Base-by-base conservation (phyloP, 768 basidiomycete genomes). In the Boletus rufocinnamomeus region DNA sequence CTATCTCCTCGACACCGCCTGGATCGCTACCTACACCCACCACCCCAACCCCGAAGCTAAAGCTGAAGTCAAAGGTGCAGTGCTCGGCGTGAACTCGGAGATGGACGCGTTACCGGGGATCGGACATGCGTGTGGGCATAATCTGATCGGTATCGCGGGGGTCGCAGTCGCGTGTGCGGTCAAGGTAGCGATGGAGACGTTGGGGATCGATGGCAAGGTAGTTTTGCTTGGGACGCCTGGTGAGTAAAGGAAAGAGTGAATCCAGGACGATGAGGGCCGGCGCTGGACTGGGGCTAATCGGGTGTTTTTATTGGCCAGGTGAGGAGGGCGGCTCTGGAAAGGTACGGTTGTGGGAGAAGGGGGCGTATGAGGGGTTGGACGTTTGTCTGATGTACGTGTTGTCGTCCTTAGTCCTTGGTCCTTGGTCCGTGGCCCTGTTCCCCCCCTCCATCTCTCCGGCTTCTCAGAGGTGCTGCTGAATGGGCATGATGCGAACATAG, bases 51-150 rank as follows among this genome's bases (percentile, higher is more conserved):
- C 21, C 9, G 21, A 6, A 32, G 32, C 19, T 3, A 10, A 10
- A 9, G 7, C 23, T 11, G 6, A 28, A 17, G 49, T 5, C 11
- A 23, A 38, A 5, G 28, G 4, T 14, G 27, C 27, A 1, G 61
- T 57, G 11, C 61, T 92, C 40, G 91, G 90, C 0, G 77, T 93
- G 53, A 92, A 93, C 70, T 91, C 89, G 34, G 91, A 93, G 79
- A 86, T 86, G 84, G 84, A 86, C 53, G 86, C 85, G 1, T 74
- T 87, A 7, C 72, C 72, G 37, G 75, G 82, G 1, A 75, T 85
- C 38, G 84, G 88, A 0, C 88, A 89, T 64, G 88, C 86, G 0
- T 93, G 91, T 63, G 90, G 91, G 1, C 91, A 92, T 66, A 92
- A 92, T 63, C 75, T 93, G 46, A 92, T 93, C 51, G 90, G 87